Evolutionary conservation across 371 early-diverging fungal species (phyloP), one percentile per base, ranked within the genome.

Genomic region (Nematocida displodere): DNA sequence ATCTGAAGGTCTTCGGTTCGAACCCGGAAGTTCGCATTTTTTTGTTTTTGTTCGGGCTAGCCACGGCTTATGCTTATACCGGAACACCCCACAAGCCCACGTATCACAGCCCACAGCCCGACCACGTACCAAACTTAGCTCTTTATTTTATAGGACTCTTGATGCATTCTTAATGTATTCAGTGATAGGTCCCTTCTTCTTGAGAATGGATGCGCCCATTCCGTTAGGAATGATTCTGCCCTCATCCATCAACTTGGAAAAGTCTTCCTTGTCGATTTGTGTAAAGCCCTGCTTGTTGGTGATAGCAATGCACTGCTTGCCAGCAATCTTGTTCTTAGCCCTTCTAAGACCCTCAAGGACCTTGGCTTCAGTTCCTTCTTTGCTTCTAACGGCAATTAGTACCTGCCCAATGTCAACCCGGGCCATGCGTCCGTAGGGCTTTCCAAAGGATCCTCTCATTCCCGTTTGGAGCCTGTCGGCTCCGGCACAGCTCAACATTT

Each of bases 401-500:
- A 92, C 87, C 87, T 97, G 97, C 48, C 95, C 95, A 87, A 97
- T 93, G 88, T 92, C 87, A 84, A 99, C 96, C 87, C 99, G 92
- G 77, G 99, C 98, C 77, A 91, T 97, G 76, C 89, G 87, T 83
- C 99, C 97, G 79, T 89, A 88, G 82, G 99, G 97, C 90, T 99
- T 99, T 82, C 99, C 99, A 85, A 89, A 99, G 81, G 97, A 95
- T 86, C 96, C 96, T 87, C 99, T 92, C 99, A 99, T 99, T 89
- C 99, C 99, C 78, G 91, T 92, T 87, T 99, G 99, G 82, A 99
- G 90, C 87, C 99, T 86, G 91, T 99, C 99, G 82, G 99, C 99
- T 87, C 99, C 99, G 82, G 99, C 99, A 87, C 99, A 99, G 79
- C 95, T 95, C 89, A 99, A 90, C 99, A 99, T 99, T 89, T 99